These are phyloP conservation scores for Ophiostoma sp. DNA, from an alignment of 2,329 filamentous ascomycete genomes.

Conservation along the genomic window DNA sequence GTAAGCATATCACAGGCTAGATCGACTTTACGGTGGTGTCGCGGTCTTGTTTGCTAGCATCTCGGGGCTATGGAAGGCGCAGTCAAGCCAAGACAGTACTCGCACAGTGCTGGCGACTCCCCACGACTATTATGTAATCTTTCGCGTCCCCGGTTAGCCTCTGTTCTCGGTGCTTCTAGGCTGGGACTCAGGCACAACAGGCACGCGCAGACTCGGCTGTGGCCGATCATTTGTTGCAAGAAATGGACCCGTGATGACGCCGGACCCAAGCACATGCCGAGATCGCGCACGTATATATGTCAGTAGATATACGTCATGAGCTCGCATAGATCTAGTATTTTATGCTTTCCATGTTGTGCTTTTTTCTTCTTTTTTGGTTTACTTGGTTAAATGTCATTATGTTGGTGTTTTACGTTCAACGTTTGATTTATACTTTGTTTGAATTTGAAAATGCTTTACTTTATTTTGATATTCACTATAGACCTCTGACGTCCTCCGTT, in stretches of 20 bases:
- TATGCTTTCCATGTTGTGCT: background rate
- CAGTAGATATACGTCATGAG: background rate
- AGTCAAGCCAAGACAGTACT: too few relatives aligned
- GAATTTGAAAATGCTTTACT: too few relatives aligned
- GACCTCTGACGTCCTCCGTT: background rate
- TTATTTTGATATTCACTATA: too few relatives aligned
- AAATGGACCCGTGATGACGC: background rate
- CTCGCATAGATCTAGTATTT: too few relatives aligned
- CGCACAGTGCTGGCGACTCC: too few relatives aligned
- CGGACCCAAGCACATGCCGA: background rate
- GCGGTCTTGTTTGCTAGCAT: too few relatives aligned
- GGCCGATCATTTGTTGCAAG: background rate
- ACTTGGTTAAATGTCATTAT: too few relatives aligned
- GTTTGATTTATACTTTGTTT: too few relatives aligned
- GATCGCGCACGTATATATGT: background rate
- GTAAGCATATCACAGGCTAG: background rate
- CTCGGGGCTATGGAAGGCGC: too few relatives aligned
- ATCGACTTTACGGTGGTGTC: background rate
- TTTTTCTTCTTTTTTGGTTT: too few relatives aligned
- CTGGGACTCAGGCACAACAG: background rate
- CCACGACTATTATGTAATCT: background rate
- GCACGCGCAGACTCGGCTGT: background rate
- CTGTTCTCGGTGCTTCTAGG: conserved; percentile 7
- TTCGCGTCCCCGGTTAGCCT: background rate
- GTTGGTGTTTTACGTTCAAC: too few relatives aligned